A percentile compares a stretch with the other conserved stretches of the same genome.
These are phyloP conservation scores for Yamadazyma triangularis DNA, from an alignment of 1,139 yeast genomes.

Conservation along the genomic window DNA sequence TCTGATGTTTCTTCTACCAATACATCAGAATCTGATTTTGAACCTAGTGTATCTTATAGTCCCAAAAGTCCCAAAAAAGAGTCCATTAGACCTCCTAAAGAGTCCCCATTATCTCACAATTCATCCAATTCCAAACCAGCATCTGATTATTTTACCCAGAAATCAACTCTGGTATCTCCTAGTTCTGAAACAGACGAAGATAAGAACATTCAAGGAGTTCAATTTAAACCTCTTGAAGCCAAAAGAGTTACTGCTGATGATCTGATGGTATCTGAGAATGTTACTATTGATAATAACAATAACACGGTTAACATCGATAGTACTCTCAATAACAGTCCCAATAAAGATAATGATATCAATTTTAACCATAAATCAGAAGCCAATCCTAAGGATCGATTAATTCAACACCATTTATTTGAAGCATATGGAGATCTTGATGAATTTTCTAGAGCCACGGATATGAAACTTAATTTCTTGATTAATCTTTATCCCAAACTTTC, in stretches of 20 bases:
- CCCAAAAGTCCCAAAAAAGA: background rate
- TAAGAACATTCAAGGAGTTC: conserved; percentile 6
- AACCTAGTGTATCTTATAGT: too few relatives aligned
- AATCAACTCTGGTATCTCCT: background rate
- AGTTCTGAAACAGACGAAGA: conserved; percentile 3
- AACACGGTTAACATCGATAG: too few relatives aligned
- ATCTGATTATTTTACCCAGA: background rate
- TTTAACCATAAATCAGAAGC: background rate
- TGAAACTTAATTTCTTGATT: conserved; percentile 23
- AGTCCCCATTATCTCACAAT: too few relatives aligned
- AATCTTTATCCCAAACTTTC: conserved; percentile 28
- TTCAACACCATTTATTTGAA: background rate
- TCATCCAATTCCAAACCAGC: background rate
- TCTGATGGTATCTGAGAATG: conserved; percentile 1
- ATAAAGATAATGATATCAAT: too few relatives aligned
- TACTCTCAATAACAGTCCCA: too few relatives aligned
- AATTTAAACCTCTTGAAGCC: conserved; percentile 9
- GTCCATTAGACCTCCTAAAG: too few relatives aligned
- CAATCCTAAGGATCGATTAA: background rate
- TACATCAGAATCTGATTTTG: background rate
- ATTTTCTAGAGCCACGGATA: conserved; percentile 14
- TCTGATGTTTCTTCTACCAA: background rate
- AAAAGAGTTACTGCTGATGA: conserved; percentile 3
- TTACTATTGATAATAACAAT: background rate
- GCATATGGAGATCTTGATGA: conserved; percentile 2